Base-by-base conservation (phyloP, 2,329 filamentous ascomycete genomes). In the Diaporthe aspalathi region DNA sequence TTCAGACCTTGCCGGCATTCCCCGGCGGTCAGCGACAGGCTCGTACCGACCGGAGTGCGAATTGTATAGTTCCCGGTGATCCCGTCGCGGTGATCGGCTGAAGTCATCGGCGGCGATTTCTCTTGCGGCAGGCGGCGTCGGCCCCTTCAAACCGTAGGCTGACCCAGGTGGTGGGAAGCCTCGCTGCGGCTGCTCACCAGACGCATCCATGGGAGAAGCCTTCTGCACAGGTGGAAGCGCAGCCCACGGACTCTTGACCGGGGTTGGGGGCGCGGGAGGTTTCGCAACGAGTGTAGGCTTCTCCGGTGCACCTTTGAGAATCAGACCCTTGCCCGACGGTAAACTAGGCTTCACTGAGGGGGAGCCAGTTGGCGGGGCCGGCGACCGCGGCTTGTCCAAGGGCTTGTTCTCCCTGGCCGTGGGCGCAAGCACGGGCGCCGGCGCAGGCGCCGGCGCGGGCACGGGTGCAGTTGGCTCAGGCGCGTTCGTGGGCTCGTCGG, bases 21-120 rank as follows among this genome's bases (percentile, higher is more conserved):
- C 90, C 74, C 94, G 90, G 47, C 94, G 91, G 73, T 97, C 94
- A 67, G 88, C 85, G 4, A 95, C 95, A 20, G 95, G 94, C 79
- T 98, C 95, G 76, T 97, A 97, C 65, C 94, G 92, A 22, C 95
- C 95, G 68, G 94, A 97, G 69, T 97, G 93, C n/a, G 95, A 97
- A 79, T 98, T 98, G 83, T 91, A 98, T 0, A 98, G 85, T 80
- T 98, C 95, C 70, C 93, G 87, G 73, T 89, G 91, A 14, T 97
- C 94, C 77, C 93, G 89, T 91, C 93, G 97, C 43, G 91, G 89
- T 67, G 92, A 90, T 73, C 96, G 89, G 79, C 92, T 97, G 78
- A 98, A 98, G 75, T 97, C 95, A 80, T 98, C 96, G 0, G 95
- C 93, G 7, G 94, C 94, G 74, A 98, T 97, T 79, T 98, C 95